phyloP scores from a whole-genome alignment of 169 alveolate genomes.

The Plasmodium fragile region DNA sequence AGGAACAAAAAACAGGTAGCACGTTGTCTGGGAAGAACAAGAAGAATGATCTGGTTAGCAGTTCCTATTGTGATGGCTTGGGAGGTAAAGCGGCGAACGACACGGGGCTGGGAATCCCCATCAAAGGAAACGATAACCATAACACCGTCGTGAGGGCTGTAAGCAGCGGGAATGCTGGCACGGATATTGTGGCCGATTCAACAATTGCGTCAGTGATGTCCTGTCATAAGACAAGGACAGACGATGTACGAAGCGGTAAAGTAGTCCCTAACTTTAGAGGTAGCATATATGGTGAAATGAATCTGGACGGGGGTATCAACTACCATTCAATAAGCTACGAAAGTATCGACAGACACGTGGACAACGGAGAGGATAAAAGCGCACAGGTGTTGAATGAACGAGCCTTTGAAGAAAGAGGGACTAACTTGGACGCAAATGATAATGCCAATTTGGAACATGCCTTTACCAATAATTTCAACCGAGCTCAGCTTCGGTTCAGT shows the following conservation, averaged over 20 bases:
- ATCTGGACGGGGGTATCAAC: not conserved
- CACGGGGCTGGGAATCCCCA: not conserved
- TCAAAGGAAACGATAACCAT: not conserved
- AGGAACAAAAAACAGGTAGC: not conserved
- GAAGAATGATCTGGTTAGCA: not conserved
- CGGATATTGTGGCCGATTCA: not conserved
- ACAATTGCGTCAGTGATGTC: not conserved
- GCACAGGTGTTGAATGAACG: slow-evolving; percentile 7
- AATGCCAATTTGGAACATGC: not conserved
- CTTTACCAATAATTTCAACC: slow-evolving; percentile 18
- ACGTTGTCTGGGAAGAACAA: slow-evolving; percentile 9
- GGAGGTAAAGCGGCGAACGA: not conserved
- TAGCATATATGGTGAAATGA: not conserved
- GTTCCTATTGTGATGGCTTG: not conserved
- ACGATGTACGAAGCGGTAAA: slow-evolving; percentile 5
- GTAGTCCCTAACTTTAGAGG: not conserved
- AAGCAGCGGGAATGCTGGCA: not conserved
- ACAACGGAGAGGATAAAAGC: not conserved
- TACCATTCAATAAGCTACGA: not conserved
- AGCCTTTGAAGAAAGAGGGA: not conserved
- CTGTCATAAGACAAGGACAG: not conserved
- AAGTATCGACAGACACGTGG: not conserved
- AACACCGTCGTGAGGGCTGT: not conserved
- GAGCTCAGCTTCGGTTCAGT: not conserved
- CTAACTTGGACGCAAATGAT: not conserved